Conservation (phyloP, 352 stramenopile genomes). For the Phytopythium mirpurense region DNA sequence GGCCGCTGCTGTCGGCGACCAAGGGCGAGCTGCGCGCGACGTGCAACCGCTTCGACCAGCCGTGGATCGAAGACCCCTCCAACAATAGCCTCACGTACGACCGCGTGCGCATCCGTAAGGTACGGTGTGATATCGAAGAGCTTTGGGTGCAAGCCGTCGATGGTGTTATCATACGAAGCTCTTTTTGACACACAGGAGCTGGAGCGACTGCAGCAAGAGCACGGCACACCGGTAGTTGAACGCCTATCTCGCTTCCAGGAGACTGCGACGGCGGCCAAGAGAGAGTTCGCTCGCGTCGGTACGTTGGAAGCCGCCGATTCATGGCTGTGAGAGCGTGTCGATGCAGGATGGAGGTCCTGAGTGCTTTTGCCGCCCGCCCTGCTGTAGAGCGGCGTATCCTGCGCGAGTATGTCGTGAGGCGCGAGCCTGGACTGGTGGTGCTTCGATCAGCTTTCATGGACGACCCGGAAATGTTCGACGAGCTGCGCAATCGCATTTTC, state of each 20-base stretch:
- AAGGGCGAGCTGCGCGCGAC: slow-evolving; percentile 66
- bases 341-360: slow-evolving; percentile 4
- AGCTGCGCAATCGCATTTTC: slow-evolving; percentile 58
- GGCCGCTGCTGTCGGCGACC: slow-evolving; percentile 51
- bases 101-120: slow-evolving; percentile 79
- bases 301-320: slow-evolving; percentile 1
- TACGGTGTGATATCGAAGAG: slow-evolving; percentile 9
- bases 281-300: slow-evolving; percentile 40
- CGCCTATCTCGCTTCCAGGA: slow-evolving; percentile 46
- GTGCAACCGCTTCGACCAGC: slow-evolving; percentile 60
- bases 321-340: background rate
- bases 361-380: slow-evolving; percentile 3
- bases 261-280: slow-evolving; percentile 38
- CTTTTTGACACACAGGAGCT: slow-evolving; percentile 25
- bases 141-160: no score
- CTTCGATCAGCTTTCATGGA: slow-evolving; percentile 33
- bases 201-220: slow-evolving; percentile 34
- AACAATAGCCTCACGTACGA: slow-evolving; percentile 78
- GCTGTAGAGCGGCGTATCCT: slow-evolving; percentile 43
- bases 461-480: slow-evolving; percentile 57
- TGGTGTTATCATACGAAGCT: no score
- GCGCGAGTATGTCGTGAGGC: slow-evolving; percentile 31
- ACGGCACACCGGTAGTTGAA: slow-evolving; percentile 27
- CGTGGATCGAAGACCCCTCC: slow-evolving; percentile 80
- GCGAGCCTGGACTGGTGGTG: slow-evolving; percentile 22